Evolutionary conservation across 2,329 filamentous ascomycete species (phyloP).

Genomic region (Dendrostoma leiphaemia): DNA sequence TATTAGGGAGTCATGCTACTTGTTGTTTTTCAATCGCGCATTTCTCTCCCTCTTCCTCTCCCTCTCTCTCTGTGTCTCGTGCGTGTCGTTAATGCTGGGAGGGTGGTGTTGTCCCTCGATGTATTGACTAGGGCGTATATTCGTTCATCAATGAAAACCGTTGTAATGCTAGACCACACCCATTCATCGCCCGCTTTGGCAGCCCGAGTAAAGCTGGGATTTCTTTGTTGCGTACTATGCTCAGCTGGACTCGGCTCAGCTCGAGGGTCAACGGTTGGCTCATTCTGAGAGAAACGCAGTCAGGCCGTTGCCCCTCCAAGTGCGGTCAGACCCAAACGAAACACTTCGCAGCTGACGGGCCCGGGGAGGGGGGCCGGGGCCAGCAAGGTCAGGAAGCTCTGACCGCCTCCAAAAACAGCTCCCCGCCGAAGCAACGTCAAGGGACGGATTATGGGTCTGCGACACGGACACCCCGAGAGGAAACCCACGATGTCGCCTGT

Average conservation of each 20-base stretch:
- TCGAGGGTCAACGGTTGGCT: no score
- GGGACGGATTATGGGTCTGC: not conserved
- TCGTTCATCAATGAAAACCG: constrained; percentile 4
- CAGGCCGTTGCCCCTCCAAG: not conserved
- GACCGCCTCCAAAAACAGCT: constrained; percentile 3
- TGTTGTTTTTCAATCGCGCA: no score
- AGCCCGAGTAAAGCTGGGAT: not conserved
- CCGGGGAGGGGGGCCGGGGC: no score
- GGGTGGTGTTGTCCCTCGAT: not conserved
- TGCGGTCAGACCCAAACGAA: not conserved
- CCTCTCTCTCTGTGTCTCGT: constrained; percentile 15
- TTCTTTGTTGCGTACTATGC: constrained; percentile 8
- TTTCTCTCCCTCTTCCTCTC: no score
- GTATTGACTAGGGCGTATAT: not conserved
- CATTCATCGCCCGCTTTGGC: no score
- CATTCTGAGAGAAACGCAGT: no score
- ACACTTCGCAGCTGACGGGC: not conserved
- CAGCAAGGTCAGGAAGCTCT: no score
- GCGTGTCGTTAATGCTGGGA: constrained; percentile 1
- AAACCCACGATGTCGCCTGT: not conserved
- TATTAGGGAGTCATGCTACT: constrained; percentile 24
- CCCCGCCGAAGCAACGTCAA: not conserved
- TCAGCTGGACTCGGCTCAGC: constrained; percentile 1
- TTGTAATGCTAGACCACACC: constrained; percentile 4
- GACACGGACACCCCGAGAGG: not conserved